Conservation (phyloP, 371 early-diverging fungal genomes). For the Sporodiniella umbellata region DNA sequence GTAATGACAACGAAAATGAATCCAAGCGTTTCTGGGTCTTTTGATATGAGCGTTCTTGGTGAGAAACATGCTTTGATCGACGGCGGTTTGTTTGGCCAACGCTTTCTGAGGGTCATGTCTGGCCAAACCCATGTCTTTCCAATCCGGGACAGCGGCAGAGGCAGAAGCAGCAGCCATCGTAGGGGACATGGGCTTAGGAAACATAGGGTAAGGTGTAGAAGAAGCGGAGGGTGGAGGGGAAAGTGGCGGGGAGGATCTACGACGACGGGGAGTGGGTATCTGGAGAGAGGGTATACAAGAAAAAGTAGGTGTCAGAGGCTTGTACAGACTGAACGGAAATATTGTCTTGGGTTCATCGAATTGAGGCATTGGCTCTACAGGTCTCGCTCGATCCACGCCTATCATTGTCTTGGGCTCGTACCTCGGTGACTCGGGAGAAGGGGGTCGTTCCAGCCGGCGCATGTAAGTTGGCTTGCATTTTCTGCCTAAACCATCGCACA, state of each 20-base stretch:
- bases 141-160: slow-evolving; percentile 17
- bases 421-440: slow-evolving; percentile 26
- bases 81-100: not conserved
- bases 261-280: slow-evolving; percentile 14
- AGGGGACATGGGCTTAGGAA: slow-evolving; percentile 18
- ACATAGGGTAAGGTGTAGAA: not conserved
- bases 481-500: slow-evolving; percentile 4
- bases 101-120: not conserved
- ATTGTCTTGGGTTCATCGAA: not conserved
- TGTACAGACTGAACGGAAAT: not conserved
- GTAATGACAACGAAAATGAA: slow-evolving; percentile 35
- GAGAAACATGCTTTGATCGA: slow-evolving; percentile 22
- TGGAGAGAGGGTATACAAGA: slow-evolving; percentile 2
- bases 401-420: too few relatives aligned
- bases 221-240: too few relatives aligned
- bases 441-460: slow-evolving; percentile 18
- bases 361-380: slow-evolving; percentile 22
- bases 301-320: not conserved
- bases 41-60: slow-evolving; percentile 36
- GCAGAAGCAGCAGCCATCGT: slow-evolving; percentile 31
- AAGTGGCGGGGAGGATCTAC: slow-evolving; percentile 3
- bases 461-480: not conserved
- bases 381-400: slow-evolving; percentile 6
- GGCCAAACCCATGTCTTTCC: not conserved
- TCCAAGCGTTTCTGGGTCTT: slow-evolving; percentile 38